Conservation (phyloP, 169 alveolate genomes). For the Cryptosporidium ubiquitum region DNA sequence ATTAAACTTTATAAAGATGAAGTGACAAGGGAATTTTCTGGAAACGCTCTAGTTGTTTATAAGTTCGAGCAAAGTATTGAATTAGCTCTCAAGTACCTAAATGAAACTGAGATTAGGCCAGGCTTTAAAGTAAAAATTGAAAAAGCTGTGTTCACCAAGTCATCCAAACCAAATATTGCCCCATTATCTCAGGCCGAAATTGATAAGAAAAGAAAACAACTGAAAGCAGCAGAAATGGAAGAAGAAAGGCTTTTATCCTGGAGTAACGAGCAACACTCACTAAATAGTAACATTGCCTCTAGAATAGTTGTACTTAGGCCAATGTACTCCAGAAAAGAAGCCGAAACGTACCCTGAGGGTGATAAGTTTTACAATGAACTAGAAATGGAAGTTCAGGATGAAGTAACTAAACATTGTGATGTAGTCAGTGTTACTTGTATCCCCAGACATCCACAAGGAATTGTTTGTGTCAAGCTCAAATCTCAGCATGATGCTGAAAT, state of each 20-base stretch:
- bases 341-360: slow-evolving; percentile 26
- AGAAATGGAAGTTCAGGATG: slow-evolving; percentile 77
- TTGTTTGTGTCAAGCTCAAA: slow-evolving; percentile 81
- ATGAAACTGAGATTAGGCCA: slow-evolving; percentile 82
- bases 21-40: slow-evolving; percentile 79
- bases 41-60: slow-evolving; percentile 87
- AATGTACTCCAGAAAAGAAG: slow-evolving; percentile 75
- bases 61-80: slow-evolving; percentile 82
- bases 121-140: slow-evolving; percentile 80
- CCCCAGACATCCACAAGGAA: slow-evolving; percentile 83
- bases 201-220: slow-evolving; percentile 30
- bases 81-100: slow-evolving; percentile 83
- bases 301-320: slow-evolving; percentile 64
- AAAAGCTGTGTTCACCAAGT: slow-evolving; percentile 73
- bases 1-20: slow-evolving; percentile 82
- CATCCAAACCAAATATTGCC: neutral
- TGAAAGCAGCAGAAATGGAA: slow-evolving; percentile 70
- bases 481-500: slow-evolving; percentile 81
- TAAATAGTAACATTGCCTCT: neutral
- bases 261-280: slow-evolving; percentile 54
- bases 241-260: slow-evolving; percentile 65
- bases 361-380: slow-evolving; percentile 77
- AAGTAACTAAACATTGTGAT: slow-evolving; percentile 37
- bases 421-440: slow-evolving; percentile 81
- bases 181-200: neutral